These are phyloP conservation scores for Lodderomyces parapsilosis DNA, from an alignment of 1,139 yeast genomes.

Conservation along the genomic window DNA sequence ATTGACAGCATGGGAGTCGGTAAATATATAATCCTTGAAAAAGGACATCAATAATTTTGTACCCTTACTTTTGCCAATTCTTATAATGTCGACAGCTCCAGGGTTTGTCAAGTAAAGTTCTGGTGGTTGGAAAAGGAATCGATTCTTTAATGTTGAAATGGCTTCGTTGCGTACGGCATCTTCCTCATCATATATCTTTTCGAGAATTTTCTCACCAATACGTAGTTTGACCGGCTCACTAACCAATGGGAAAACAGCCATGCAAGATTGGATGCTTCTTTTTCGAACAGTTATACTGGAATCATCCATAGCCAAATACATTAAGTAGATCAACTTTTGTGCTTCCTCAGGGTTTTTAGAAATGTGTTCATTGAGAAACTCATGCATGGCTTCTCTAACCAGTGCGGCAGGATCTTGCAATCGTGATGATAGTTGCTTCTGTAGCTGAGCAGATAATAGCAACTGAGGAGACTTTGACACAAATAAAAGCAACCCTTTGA, in stretches of 20 bases:
- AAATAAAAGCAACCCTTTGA: constrained; percentile 48
- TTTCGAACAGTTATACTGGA: constrained; percentile 65
- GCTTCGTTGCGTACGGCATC: constrained; percentile 51
- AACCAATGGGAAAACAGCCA: constrained; percentile 42
- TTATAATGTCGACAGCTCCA: neutral
- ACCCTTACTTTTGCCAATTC: neutral
- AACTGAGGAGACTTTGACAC: constrained; percentile 54
- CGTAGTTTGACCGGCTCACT: constrained; percentile 33
- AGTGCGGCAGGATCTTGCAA: constrained; percentile 63
- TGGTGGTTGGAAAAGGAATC: neutral
- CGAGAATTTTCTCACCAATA: constrained; percentile 51
- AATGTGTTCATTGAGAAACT: constrained; percentile 57
- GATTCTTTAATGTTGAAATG: constrained; percentile 18
- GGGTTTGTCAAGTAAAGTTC: neutral
- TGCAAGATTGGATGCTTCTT: constrained; percentile 55
- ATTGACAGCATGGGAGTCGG: neutral
- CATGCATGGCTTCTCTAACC: constrained; percentile 75
- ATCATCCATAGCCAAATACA: constrained; percentile 54
- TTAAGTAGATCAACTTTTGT: constrained; percentile 47
- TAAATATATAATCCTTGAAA: neutral
- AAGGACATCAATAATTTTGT: neutral
- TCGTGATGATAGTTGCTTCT: constrained; percentile 49
- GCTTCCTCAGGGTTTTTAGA: constrained; percentile 42
- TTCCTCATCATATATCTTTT: constrained; percentile 70
- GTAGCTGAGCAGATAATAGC: constrained; percentile 49